Conservation (phyloP, 805 yeast genomes). For the Ogataea haglerorum region DNA sequence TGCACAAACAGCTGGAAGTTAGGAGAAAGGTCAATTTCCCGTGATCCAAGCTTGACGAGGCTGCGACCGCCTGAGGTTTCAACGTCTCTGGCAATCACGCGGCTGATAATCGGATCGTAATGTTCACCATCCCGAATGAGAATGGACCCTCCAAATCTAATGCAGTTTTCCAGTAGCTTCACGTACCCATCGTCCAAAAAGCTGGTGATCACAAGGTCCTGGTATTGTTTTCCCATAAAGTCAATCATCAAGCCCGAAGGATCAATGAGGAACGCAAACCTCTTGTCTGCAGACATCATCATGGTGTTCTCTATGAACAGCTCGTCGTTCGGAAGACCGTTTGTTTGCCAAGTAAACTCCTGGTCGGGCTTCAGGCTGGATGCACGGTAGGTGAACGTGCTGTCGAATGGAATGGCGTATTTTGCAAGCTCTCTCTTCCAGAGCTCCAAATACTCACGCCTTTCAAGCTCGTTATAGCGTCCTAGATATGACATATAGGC, state of each 20-base stretch:
- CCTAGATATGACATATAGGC: conserved; percentile 65
- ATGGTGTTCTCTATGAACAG: conserved; percentile 61
- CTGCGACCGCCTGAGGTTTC: conserved; percentile 66
- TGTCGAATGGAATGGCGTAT: conserved; percentile 39
- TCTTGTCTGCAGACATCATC: conserved; percentile 35
- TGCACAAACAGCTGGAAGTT: conserved; percentile 59
- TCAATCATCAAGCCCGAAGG: conserved; percentile 53
- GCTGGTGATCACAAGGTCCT: conserved; percentile 54
- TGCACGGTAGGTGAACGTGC: conserved; percentile 32
- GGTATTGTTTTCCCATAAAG: conserved; percentile 37
- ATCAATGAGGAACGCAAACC: conserved; percentile 65
- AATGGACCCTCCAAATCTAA: conserved; percentile 77
- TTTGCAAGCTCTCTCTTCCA: conserved; percentile 31
- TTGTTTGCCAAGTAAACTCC: conserved; percentile 46
- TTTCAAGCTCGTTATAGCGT: conserved; percentile 36
- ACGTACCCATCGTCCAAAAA: conserved; percentile 66
- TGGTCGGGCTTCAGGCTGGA: conserved; percentile 41
- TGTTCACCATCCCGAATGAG: conserved; percentile 77
- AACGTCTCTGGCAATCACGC: conserved; percentile 59
- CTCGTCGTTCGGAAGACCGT: conserved; percentile 57
- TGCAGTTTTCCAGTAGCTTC: conserved; percentile 71
- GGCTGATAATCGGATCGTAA: conserved; percentile 69
- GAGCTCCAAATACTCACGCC: conserved; percentile 17
- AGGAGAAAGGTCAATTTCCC: conserved; percentile 63
- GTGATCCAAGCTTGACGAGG: conserved; percentile 57